phyloP scores from a whole-genome alignment of 108 stramenopile species.

The Nitzschia inconspicua region DNA sequence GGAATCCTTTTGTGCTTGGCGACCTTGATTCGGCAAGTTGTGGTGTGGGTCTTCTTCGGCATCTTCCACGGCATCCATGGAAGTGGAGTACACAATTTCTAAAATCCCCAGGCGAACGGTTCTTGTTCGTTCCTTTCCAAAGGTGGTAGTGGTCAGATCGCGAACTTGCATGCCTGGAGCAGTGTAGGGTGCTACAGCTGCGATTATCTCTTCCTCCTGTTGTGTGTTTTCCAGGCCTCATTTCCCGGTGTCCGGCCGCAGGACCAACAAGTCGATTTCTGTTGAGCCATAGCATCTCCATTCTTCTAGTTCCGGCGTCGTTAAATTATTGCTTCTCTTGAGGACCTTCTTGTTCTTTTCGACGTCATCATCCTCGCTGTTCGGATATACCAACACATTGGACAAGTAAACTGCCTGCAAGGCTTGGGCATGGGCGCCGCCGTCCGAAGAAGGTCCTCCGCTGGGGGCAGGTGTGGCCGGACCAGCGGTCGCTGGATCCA shows the following conservation, averaged over 20 bases:
- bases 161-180: conserved; percentile 30
- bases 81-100: conserved; percentile 25
- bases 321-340: neutral
- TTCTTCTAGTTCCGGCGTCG: conserved; percentile 11
- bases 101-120: conserved; percentile 19
- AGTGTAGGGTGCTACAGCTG: conserved; percentile 25
- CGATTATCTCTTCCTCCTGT: conserved; percentile 37
- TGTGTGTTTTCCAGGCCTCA: too few relatives aligned
- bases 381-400: conserved; percentile 26
- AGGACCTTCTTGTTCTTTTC: neutral
- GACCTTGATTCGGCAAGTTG: neutral
- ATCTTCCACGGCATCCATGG: conserved; percentile 13
- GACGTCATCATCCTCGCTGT: neutral
- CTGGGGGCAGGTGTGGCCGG: neutral
- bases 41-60: neutral
- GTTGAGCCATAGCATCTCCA: conserved; percentile 48
- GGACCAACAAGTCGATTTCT: conserved; percentile 42
- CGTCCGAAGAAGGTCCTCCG: neutral
- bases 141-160: conserved; percentile 15
- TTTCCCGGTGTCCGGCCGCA: conserved; percentile 16
- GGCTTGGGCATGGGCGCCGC: conserved; percentile 12
- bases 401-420: conserved; percentile 14
- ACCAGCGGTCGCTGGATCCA: neutral
- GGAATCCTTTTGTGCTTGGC: neutral
- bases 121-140: neutral